Evolutionary conservation across 2,329 filamentous ascomycete genomes (phyloP).

Genomic region (Colletotrichum australisinense): DNA sequence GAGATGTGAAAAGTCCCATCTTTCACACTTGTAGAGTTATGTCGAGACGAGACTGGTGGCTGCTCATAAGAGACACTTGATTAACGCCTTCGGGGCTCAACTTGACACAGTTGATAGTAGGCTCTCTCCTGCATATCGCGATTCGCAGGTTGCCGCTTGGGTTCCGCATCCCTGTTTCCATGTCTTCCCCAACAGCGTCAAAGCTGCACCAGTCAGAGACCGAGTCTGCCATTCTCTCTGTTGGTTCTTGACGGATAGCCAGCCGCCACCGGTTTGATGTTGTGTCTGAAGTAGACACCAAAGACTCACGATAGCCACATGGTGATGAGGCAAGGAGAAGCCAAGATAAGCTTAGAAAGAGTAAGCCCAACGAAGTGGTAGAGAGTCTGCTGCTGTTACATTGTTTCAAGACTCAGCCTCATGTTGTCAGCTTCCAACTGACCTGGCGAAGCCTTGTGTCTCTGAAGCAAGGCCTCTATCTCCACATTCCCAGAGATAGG

Average conservation of each 20-base stretch:
- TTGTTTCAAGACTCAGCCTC: background rate
- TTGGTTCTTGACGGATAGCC: background rate
- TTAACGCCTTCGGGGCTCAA: slow-evolving; percentile 1
- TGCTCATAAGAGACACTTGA: background rate
- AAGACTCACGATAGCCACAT: background rate
- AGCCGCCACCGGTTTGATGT: slow-evolving; percentile 19
- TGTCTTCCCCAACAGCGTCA: background rate
- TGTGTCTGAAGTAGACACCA: background rate
- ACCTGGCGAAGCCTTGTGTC: background rate
- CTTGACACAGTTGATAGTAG: slow-evolving; percentile 11
- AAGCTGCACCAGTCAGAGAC: background rate
- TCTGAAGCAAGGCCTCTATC: background rate
- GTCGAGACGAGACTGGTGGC: background rate
- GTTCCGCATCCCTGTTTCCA: slow-evolving; percentile 25
- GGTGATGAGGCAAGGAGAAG: background rate
- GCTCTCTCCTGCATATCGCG: slow-evolving; percentile 16
- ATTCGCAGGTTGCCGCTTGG: slow-evolving; percentile 9
- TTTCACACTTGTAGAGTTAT: background rate
- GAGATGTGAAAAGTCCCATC: background rate
- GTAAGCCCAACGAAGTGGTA: background rate
- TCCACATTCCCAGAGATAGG: background rate
- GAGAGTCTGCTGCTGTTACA: background rate
- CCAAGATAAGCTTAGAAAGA: background rate
- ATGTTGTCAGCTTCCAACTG: background rate
- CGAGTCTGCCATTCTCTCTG: background rate